Evolutionary conservation across 805 yeast species (phyloP).

Genomic region (Maudiozyma barnettii): DNA sequence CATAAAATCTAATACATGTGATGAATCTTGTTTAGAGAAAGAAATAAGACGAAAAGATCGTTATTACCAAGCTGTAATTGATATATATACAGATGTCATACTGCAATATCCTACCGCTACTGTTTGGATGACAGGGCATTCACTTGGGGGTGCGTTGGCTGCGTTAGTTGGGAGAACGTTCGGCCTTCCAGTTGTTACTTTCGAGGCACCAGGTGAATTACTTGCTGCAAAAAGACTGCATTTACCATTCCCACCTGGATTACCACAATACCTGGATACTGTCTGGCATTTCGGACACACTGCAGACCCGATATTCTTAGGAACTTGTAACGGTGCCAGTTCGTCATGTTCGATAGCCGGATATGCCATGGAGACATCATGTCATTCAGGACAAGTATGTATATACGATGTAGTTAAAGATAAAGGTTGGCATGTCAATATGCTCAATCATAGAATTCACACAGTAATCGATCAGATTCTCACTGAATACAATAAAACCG

Average conservation of each 20-base stretch:
- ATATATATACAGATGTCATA: conserved; percentile 66
- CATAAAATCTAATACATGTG: conserved; percentile 72
- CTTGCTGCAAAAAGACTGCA: conserved; percentile 78
- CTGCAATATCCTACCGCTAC: conserved; percentile 55
- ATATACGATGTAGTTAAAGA: conserved; percentile 84
- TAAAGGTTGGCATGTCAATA: conserved; percentile 81
- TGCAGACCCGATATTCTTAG: conserved; percentile 95
- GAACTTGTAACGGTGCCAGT: conserved; percentile 90
- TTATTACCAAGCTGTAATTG: conserved; percentile 71
- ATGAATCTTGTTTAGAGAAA: conserved; percentile 74
- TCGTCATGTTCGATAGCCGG: conserved; percentile 87
- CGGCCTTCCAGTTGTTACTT: conserved; percentile 83
- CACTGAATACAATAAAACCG: conserved; percentile 62
- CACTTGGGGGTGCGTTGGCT: conserved; percentile 84
- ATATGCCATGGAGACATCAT: conserved; percentile 92
- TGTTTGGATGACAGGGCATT: conserved; percentile 92
- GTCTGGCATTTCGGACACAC: conserved; percentile 95
- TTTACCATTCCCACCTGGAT: conserved; percentile 87
- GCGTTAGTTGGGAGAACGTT: conserved; percentile 76
- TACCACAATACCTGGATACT: conserved; percentile 66
- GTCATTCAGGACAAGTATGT: conserved; percentile 86
- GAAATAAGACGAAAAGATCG: conserved; percentile 67
- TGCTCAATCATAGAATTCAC: conserved; percentile 82
- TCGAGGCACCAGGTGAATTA: conserved; percentile 88
- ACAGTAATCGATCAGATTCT: conserved; percentile 81